A percentile compares a stretch with the other conserved stretches of the same genome.
phyloP scores from a whole-genome alignment of 2,329 filamentous ascomycete genomes.

The Acrocalymma vagum region DNA sequence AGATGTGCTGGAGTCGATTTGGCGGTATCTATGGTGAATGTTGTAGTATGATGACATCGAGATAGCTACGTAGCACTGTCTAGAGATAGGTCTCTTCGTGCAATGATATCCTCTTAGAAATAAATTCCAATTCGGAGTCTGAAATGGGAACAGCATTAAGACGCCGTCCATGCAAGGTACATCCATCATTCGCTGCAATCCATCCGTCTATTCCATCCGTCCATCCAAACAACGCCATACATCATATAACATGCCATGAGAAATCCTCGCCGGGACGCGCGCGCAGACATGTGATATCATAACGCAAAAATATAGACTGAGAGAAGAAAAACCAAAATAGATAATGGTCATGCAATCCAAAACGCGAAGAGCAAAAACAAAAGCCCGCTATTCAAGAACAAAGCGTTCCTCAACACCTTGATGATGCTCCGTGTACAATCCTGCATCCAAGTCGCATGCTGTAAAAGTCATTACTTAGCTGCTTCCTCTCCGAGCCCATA shows the following conservation, averaged over 20 bases:
- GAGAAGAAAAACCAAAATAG: conserved; percentile 12
- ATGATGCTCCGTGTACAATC: conserved; percentile 9
- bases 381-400: conserved; percentile 10
- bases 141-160: not conserved
- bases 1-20: too few relatives aligned
- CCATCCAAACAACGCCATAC: not conserved
- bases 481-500: not conserved
- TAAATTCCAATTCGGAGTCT: too few relatives aligned
- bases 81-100: too few relatives aligned
- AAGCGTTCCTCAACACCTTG: conserved; percentile 4
- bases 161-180: too few relatives aligned
- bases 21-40: too few relatives aligned
- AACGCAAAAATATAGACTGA: conserved; percentile 20
- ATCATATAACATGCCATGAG: not conserved
- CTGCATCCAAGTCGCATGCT: conserved; percentile 9
- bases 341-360: conserved; percentile 15
- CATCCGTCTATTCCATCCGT: not conserved
- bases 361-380: conserved; percentile 14
- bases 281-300: not conserved
- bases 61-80: too few relatives aligned
- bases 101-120: too few relatives aligned
- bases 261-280: not conserved
- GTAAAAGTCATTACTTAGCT: not conserved
- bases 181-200: too few relatives aligned
- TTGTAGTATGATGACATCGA: too few relatives aligned